Conservation (phyloP, 208 protist species). For the Acanthamoeba lenticulata region DNA sequence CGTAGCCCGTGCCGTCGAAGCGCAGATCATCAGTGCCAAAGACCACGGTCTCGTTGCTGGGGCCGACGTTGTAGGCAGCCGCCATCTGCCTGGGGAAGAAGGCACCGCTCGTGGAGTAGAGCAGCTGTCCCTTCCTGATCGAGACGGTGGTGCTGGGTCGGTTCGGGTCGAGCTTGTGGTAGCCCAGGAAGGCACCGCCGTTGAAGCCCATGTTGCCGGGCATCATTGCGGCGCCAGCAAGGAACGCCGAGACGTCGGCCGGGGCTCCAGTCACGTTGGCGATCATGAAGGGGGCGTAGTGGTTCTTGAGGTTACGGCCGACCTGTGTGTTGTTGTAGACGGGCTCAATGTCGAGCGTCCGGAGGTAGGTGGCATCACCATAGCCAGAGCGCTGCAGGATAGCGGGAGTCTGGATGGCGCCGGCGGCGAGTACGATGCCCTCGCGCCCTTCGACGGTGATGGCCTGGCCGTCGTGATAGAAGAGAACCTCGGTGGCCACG, state of each 20-base stretch:
- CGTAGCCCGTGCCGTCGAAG: not conserved
- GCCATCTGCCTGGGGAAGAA: not conserved
- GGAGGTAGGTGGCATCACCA: not conserved
- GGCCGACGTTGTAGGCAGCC: not conserved
- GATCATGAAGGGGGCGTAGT: not conserved
- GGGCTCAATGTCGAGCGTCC: not conserved
- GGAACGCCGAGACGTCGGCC: not conserved
- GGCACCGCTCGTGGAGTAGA: not conserved
- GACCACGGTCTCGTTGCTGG: not conserved
- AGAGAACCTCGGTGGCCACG: not conserved
- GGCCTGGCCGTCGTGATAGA: not conserved
- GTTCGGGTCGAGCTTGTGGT: not conserved
- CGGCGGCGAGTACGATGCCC: not conserved
- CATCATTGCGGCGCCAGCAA: not conserved
- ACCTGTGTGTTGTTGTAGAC: slow-evolving; percentile 19
- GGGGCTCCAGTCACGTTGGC: not conserved
- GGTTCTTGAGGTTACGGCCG: not conserved
- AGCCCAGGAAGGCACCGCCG: not conserved
- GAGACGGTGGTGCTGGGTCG: not conserved
- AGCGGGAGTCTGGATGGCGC: not conserved
- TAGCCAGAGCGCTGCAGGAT: slow-evolving; percentile 21
- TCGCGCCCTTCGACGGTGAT: not conserved
- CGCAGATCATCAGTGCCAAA: not conserved
- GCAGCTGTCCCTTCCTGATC: not conserved
- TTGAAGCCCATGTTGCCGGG: not conserved